Evolutionary conservation across 768 basidiomycete species (phyloP), one percentile per base, ranked within the genome.

Genomic region (Coprinopsis marcescibilis): DNA sequence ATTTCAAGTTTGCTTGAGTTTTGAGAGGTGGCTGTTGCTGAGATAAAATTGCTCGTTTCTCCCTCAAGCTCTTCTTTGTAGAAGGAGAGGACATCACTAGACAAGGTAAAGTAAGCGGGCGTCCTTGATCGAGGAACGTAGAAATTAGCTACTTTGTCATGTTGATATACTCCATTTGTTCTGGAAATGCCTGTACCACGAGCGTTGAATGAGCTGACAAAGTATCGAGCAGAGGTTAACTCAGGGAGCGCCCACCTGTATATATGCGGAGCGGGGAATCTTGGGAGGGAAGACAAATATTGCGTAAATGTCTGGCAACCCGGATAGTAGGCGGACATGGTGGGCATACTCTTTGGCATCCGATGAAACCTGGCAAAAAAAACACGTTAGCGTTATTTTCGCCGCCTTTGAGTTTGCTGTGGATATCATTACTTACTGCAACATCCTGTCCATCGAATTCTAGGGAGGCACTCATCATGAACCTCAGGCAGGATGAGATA

Each of bases 61-160:
- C 60, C 63, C 0, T 44, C 57, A 1, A 57, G 44, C 42, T 72
- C 70, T 58, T 73, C 71, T 47, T 72, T 63, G 43, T 72, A 66
- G 45, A 72, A 71, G 0, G 65, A 71, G 1, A 70, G 51, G 23
- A 71, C 53, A 27, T 73, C 70, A 46, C 70, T 72, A 33, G 32
- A 37, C 25, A 11, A 3, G 20, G 5, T 3, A n/a, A 21, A 20
- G 21, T 30, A 15, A n/a, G 36, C 1, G 29, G 8, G 1, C 2
- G 33, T 8, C 1, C 36, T 8, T 4, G 17, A 15, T 1, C 21
- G 6, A 6, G 6, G 17, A 27, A 45, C 49, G n/a, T n/a, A n/a
- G n/a, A n/a, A n/a, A n/a, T n/a, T n/a, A n/a, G n/a, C 33, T 21
- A 50, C 49, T 50, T 50, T 19, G 49, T 33, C 10, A 29, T 19